Percentiles rank a stretch among this genome's conserved stretches.
phyloP scores from a whole-genome alignment of 2,329 filamentous ascomycete species.

The Penicillium sp. region DNA sequence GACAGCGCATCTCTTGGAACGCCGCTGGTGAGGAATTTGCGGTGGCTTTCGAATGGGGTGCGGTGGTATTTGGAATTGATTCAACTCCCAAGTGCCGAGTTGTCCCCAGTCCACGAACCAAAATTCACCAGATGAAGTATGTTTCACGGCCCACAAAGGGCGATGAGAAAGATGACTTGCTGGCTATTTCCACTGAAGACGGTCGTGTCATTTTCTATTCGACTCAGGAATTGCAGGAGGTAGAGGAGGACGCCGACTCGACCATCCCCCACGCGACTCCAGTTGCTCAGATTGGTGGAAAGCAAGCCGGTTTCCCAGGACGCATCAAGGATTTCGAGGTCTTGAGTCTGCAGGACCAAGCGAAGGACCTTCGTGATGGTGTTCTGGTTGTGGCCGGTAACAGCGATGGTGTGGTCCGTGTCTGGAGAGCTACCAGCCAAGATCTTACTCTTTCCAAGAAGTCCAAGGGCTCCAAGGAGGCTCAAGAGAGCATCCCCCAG shows the following conservation, averaged over 20 bases:
- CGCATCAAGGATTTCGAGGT: constrained; percentile 89
- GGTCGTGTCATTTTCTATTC: constrained; percentile 83
- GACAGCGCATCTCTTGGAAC: constrained; percentile 79
- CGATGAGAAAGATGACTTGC: constrained; percentile 51
- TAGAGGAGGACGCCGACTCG: constrained; percentile 50
- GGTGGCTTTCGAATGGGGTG: constrained; percentile 83
- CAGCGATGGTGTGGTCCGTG: constrained; percentile 80
- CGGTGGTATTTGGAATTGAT: constrained; percentile 82
- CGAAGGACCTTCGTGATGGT: constrained; percentile 32
- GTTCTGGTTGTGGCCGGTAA: constrained; percentile 70
- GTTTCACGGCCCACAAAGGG: constrained; percentile 52
- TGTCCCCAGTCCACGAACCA: constrained; percentile 67
- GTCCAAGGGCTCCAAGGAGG: constrained; percentile 9
- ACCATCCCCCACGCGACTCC: constrained; percentile 61
- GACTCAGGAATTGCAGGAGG: constrained; percentile 52
- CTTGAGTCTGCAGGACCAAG: constrained; percentile 47
- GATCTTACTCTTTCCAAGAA: constrained; percentile 27
- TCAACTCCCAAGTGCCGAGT: constrained; percentile 77
- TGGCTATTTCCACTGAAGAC: constrained; percentile 86
- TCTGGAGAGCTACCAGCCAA: constrained; percentile 64
- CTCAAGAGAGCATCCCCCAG: constrained; percentile 34
- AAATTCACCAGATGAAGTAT: constrained; percentile 82
- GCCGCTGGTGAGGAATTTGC: constrained; percentile 77
- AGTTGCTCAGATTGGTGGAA: constrained; percentile 77
- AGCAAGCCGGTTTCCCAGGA: constrained; percentile 63